A percentile compares a stretch with the other conserved stretches of the same genome.
phyloP scores from a whole-genome alignment of 306 rosid species.

The Inga leiocalycina region DNA sequence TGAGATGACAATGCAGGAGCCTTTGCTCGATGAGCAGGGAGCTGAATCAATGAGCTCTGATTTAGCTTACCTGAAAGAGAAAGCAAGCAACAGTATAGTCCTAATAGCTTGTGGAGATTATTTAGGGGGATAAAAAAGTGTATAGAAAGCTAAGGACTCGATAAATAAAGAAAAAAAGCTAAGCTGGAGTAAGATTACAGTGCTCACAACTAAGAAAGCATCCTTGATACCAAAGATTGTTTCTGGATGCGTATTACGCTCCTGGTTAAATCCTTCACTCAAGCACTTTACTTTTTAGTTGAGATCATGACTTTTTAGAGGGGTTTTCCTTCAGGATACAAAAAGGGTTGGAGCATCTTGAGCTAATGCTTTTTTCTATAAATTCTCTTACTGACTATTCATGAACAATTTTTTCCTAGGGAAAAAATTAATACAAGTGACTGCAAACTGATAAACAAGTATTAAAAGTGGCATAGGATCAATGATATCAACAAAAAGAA shows the following conservation, averaged over 20 bases:
- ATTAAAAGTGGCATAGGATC: constrained; percentile 7
- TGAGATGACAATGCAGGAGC: constrained; percentile 29
- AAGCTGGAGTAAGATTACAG: not conserved
- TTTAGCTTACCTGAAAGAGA: constrained; percentile 48
- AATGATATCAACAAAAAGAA: not conserved
- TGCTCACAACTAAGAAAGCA: not conserved
- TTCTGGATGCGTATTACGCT: not conserved
- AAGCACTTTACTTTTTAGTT: not conserved
- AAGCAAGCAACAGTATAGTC: constrained; percentile 7
- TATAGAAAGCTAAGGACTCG: not conserved
- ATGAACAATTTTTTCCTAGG: not conserved
- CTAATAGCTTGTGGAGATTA: too few relatives aligned
- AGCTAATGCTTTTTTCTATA: not conserved
- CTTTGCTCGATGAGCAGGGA: constrained; percentile 34
- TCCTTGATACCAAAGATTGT: not conserved
- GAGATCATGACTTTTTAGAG: not conserved
- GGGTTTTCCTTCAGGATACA: not conserved
- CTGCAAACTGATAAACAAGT: not conserved
- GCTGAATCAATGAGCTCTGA: constrained; percentile 32
- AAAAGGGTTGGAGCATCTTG: not conserved
- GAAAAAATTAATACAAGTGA: not conserved
- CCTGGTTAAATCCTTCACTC: not conserved
- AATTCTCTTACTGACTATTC: not conserved
- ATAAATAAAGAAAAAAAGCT: constrained; percentile 13
- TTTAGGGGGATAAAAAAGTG: too few relatives aligned